Evolutionary conservation across 768 basidiomycete species (phyloP).

Genomic region (Mycena alexandri): DNA sequence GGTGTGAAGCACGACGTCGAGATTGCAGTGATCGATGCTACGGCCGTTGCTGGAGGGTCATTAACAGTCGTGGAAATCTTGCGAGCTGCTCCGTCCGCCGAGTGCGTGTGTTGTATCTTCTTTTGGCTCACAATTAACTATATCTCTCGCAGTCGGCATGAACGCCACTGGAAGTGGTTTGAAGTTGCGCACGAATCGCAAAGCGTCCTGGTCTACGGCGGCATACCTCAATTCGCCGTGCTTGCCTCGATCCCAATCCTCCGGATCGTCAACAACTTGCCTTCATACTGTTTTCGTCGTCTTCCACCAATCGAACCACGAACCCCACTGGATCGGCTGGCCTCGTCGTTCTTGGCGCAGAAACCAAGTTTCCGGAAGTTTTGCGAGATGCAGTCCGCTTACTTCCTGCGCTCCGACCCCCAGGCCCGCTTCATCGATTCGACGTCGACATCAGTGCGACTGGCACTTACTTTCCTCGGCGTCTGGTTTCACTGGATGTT

Average conservation of each 20-base stretch:
- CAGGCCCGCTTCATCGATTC: slow-evolving; percentile 75
- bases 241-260: slow-evolving; percentile 78
- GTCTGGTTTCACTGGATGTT: slow-evolving; percentile 75
- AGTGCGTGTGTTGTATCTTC: slow-evolving; percentile 58
- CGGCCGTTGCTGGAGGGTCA: slow-evolving; percentile 66
- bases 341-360: slow-evolving; percentile 63
- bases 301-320: slow-evolving; percentile 37
- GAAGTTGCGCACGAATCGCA: slow-evolving; percentile 82
- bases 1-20: slow-evolving; percentile 82
- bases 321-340: slow-evolving; percentile 51
- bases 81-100: slow-evolving; percentile 60
- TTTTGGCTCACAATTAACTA: background rate
- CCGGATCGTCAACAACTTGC: slow-evolving; percentile 73
- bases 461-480: slow-evolving; percentile 75
- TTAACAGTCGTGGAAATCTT: slow-evolving; percentile 77
- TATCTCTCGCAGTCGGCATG: slow-evolving; percentile 59
- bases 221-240: slow-evolving; percentile 74
- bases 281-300: slow-evolving; percentile 72
- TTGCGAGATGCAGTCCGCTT: slow-evolving; percentile 75
- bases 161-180: slow-evolving; percentile 82
- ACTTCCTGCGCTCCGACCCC: slow-evolving; percentile 66
- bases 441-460: slow-evolving; percentile 74
- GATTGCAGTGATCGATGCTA: slow-evolving; percentile 84
- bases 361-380: slow-evolving; percentile 77
- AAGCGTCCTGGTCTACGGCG: slow-evolving; percentile 78